phyloP scores from a whole-genome alignment of 768 basidiomycete genomes.

The Lyophyllum shimeji region DNA sequence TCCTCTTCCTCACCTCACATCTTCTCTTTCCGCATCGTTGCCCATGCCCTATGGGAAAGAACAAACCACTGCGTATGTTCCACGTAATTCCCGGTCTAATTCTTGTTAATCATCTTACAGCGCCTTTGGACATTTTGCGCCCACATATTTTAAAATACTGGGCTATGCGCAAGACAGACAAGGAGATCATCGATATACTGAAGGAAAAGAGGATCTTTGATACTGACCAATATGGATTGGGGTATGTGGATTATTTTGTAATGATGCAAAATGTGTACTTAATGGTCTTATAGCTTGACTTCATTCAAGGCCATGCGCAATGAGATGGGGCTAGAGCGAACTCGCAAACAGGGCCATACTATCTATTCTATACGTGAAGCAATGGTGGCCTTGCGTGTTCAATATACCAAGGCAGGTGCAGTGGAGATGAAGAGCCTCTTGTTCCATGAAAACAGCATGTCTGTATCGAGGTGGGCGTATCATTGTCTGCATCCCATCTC shows the following conservation, averaged over 20 bases:
- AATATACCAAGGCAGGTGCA: constrained; percentile 26
- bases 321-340: constrained; percentile 17
- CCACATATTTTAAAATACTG: constrained; percentile 15
- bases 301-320: constrained; percentile 15
- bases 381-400: constrained; percentile 16
- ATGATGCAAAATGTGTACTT: neutral
- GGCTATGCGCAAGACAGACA: constrained; percentile 24
- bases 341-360: constrained; percentile 20
- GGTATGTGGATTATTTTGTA: constrained; percentile 13
- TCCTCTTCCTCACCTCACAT: no score
- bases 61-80: no score
- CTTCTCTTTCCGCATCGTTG: no score
- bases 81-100: no score
- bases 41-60: no score
- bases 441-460: no score
- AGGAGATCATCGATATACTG: constrained; percentile 22
- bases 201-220: constrained; percentile 21
- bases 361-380: constrained; percentile 19
- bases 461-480: no score
- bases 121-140: neutral
- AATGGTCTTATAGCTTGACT: constrained; percentile 4
- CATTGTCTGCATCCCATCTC: no score
- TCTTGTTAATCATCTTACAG: neutral
- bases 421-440: constrained; percentile 19
- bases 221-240: constrained; percentile 18